A percentile compares a stretch with the other conserved stretches of the same genome.
phyloP scores from a whole-genome alignment of 495 filamentous ascomycete genomes.

The Aspergillus incahuasiensis region DNA sequence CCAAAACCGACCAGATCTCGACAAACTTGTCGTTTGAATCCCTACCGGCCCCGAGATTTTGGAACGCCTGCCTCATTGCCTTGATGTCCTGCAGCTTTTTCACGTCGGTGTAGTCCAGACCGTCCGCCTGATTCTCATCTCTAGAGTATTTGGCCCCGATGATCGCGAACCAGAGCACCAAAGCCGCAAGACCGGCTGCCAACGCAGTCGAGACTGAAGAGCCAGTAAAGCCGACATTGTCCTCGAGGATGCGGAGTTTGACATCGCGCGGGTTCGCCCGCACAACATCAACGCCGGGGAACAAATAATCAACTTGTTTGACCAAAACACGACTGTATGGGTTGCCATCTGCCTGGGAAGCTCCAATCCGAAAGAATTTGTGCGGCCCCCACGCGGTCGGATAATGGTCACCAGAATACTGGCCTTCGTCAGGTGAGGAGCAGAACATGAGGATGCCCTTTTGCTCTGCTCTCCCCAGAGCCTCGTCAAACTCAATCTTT shows the following conservation, averaged over 20 bases:
- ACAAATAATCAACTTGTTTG: not conserved
- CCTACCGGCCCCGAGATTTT: not conserved
- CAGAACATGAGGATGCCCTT: too few relatives aligned
- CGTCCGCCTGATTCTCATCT: not conserved
- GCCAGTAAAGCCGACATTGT: not conserved
- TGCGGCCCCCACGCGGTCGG: too few relatives aligned
- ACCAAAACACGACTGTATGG: too few relatives aligned
- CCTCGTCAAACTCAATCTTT: too few relatives aligned
- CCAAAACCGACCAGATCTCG: not conserved
- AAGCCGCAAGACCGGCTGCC: not conserved
- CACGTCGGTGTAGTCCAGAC: not conserved
- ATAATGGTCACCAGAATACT: too few relatives aligned
- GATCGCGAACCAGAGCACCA: not conserved
- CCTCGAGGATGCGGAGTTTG: not conserved
- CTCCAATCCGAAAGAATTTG: too few relatives aligned
- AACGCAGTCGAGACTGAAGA: not conserved
- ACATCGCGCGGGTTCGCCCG: not conserved
- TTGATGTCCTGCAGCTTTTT: not conserved
- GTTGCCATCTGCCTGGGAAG: too few relatives aligned
- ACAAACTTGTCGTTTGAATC: not conserved
- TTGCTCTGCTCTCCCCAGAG: too few relatives aligned
- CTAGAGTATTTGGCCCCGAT: not conserved
- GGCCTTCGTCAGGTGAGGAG: too few relatives aligned
- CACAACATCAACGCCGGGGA: not conserved
- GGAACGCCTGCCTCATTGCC: not conserved